Evolutionary conservation across 2,329 filamentous ascomycete genomes (phyloP).

Genomic region (Fusarium sp.): DNA sequence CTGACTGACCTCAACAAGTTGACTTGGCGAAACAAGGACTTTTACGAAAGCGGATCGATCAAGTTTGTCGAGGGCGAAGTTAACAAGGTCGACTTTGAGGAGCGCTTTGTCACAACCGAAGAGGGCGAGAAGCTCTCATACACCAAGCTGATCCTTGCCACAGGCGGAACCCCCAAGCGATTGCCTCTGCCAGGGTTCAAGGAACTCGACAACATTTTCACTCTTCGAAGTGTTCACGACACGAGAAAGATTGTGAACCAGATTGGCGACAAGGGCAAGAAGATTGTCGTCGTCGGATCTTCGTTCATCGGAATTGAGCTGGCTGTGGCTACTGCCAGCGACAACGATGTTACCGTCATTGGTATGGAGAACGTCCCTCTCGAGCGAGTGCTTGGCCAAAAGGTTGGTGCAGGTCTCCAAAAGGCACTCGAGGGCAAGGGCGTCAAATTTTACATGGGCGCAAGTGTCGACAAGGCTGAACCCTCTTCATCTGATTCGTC

Average conservation of each 20-base stretch:
- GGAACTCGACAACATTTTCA: constrained; percentile 88
- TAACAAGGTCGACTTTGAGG: constrained; percentile 80
- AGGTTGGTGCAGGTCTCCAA: constrained; percentile 87
- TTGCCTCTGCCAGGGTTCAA: constrained; percentile 90
- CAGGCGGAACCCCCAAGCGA: constrained; percentile 82
- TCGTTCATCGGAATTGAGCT: constrained; percentile 99
- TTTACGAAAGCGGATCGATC: constrained; percentile 77
- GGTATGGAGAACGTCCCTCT: constrained; percentile 91
- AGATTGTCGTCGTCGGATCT: constrained; percentile 91
- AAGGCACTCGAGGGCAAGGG: constrained; percentile 86
- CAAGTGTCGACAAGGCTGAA: constrained; percentile 85
- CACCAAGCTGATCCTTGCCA: constrained; percentile 90
- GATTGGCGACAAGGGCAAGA: constrained; percentile 88
- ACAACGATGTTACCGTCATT: constrained; percentile 87
- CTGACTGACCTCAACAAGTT: constrained; percentile 86
- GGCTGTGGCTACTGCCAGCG: constrained; percentile 84
- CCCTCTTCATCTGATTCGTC: constrained; percentile 76
- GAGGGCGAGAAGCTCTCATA: constrained; percentile 81
- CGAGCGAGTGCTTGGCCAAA: constrained; percentile 85
- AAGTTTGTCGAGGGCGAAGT: constrained; percentile 76
- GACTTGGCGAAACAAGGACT: constrained; percentile 81
- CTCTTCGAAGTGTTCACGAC: constrained; percentile 83
- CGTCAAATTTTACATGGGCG: constrained; percentile 88
- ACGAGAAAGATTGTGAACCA: constrained; percentile 83
- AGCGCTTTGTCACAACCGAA: constrained; percentile 81